Evolutionary conservation across 2,329 filamentous ascomycete species (phyloP).

Genomic region (Plenodomus biglobosus): DNA sequence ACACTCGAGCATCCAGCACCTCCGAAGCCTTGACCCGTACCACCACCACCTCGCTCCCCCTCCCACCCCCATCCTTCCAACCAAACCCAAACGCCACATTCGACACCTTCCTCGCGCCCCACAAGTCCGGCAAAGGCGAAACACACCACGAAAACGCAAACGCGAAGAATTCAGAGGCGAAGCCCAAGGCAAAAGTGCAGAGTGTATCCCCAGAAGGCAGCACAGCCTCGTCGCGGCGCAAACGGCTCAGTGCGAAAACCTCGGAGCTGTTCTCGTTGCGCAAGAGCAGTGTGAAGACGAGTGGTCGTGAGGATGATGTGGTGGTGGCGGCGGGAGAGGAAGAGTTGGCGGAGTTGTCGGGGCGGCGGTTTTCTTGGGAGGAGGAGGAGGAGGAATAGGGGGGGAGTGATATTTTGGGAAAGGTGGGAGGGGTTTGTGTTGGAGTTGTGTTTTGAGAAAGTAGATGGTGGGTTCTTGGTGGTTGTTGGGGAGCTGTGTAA

Average conservation of each 20-base stretch:
- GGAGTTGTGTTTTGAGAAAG: too few relatives aligned
- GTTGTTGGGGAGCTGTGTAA: too few relatives aligned
- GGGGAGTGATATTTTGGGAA: too few relatives aligned
- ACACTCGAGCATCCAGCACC: conserved; percentile 1
- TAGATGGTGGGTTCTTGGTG: too few relatives aligned
- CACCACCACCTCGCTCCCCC: not conserved
- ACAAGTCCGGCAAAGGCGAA: conserved; percentile 31
- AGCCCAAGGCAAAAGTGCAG: too few relatives aligned
- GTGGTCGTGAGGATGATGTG: too few relatives aligned
- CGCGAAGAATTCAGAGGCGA: too few relatives aligned
- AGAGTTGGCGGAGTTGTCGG: too few relatives aligned
- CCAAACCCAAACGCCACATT: conserved; percentile 24
- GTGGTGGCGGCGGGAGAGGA: too few relatives aligned
- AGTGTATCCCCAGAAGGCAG: not conserved
- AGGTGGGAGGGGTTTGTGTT: too few relatives aligned
- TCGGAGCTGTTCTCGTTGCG: not conserved
- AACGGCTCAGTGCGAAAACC: not conserved
- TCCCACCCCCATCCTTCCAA: conserved; percentile 2
- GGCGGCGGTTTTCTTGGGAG: too few relatives aligned
- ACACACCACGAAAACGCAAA: conserved; percentile 14
- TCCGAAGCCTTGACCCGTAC: not conserved
- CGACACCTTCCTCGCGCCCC: conserved; percentile 29
- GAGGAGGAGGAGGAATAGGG: too few relatives aligned
- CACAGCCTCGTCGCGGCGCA: not conserved
- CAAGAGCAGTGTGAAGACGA: not conserved